Conservation (phyloP, 495 filamentous ascomycete genomes). For the Neurospora hispaniola region DNA sequence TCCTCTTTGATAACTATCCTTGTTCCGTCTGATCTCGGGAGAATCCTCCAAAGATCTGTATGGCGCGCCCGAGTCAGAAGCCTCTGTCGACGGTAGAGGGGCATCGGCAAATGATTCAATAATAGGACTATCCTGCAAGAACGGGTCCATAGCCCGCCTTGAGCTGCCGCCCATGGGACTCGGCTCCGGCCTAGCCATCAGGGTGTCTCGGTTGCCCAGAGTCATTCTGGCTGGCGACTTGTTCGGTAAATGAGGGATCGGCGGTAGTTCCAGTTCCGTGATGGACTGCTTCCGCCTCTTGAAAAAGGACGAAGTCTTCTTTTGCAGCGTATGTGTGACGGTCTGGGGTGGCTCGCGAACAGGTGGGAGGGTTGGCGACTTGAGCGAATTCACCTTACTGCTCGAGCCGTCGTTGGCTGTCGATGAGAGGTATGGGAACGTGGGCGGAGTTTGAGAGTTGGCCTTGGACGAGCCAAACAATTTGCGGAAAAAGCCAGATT, state of each 20-base stretch:
- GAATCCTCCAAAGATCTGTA: not conserved
- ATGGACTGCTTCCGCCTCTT: conserved; percentile 81
- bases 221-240: conserved; percentile 21
- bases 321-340: conserved; percentile 51
- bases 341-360: conserved; percentile 35
- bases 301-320: conserved; percentile 91
- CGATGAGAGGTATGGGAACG: conserved; percentile 12
- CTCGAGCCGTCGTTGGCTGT: conserved; percentile 10
- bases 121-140: conserved; percentile 38
- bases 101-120: conserved; percentile 11
- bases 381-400: conserved; percentile 16
- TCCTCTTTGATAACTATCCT: conserved; percentile 22
- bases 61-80: not conserved
- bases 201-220: conserved; percentile 11
- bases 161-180: conserved; percentile 79
- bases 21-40: not conserved
- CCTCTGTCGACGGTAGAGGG: conserved; percentile 7
- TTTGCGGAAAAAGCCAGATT: conserved; percentile 82
- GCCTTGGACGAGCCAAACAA: conserved; percentile 62
- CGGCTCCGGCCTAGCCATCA: conserved; percentile 20
- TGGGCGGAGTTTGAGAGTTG: conserved; percentile 6
- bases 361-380: conserved; percentile 35
- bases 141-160: conserved; percentile 83
- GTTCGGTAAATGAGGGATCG: conserved; percentile 23
- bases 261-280: conserved; percentile 38